A percentile compares a stretch with the other conserved stretches of the same genome.
phyloP scores from a whole-genome alignment of 139 green algal species.

The Chlorella sp. region DNA sequence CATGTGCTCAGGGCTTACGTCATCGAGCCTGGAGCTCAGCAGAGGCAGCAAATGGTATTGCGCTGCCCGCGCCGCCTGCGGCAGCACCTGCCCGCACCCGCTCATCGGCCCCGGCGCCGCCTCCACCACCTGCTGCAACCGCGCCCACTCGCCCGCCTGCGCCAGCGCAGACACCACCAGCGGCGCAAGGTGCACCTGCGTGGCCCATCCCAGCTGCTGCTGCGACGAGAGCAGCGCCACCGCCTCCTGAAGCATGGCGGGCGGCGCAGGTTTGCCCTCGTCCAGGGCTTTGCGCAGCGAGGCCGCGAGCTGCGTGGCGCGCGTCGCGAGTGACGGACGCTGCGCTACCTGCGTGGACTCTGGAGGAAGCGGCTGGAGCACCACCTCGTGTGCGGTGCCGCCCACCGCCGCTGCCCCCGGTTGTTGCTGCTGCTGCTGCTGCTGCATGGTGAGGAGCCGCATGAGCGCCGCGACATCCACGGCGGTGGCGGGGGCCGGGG shows the following conservation, averaged over 20 bases:
- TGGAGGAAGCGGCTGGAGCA: too few species aligned
- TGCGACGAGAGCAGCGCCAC: neutral
- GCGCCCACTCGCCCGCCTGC: slow-evolving; percentile 8
- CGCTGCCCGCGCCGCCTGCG: slow-evolving; percentile 10
- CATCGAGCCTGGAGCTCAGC: slow-evolving; percentile 22
- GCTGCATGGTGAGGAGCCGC: too few species aligned
- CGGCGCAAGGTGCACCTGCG: neutral
- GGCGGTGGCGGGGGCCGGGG: too few species aligned
- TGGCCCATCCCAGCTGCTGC: neutral
- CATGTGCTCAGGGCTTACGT: slow-evolving; percentile 24
- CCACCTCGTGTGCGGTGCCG: too few species aligned
- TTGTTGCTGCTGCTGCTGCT: too few species aligned
- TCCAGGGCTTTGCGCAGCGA: neutral
- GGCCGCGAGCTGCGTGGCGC: too few species aligned
- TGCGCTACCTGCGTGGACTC: too few species aligned
- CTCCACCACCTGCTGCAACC: slow-evolving; percentile 6
- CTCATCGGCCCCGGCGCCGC: slow-evolving; percentile 11
- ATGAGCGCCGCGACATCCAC: too few species aligned
- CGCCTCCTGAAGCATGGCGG: neutral
- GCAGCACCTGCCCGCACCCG: slow-evolving; percentile 25
- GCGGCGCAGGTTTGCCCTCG: neutral
- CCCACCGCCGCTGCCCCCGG: too few species aligned
- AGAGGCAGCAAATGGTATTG: slow-evolving; percentile 30
- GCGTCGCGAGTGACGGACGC: too few species aligned
- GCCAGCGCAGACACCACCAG: slow-evolving; percentile 12